Conservation (phyloP, 2,329 filamentous ascomycete species). For the Lecanoromycetidae sp. region DNA sequence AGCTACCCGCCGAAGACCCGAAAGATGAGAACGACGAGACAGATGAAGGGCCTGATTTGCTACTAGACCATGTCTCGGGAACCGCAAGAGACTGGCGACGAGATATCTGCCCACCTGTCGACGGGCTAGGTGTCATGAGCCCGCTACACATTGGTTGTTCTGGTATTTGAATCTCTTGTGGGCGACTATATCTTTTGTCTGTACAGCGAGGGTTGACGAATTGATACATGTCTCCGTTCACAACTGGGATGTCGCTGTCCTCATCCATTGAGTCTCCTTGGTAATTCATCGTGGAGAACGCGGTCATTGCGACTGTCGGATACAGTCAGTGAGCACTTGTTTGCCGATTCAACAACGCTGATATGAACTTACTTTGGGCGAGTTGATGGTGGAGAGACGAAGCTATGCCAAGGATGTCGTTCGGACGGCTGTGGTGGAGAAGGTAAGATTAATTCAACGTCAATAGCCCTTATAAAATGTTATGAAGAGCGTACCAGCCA, state of each 20-base stretch:
- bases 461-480: constrained; percentile 3
- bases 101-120: neutral
- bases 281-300: neutral
- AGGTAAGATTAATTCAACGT: neutral
- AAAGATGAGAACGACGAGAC: neutral
- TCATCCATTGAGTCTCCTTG: neutral
- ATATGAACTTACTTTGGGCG: too few species aligned
- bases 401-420: too few species aligned
- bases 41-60: neutral
- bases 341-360: too few species aligned
- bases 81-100: neutral
- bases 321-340: too few species aligned
- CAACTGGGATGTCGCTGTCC: neutral
- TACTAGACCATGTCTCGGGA: neutral
- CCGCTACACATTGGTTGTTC: neutral
- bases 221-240: neutral
- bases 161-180: neutral
- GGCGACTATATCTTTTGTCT: neutral
- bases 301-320: neutral
- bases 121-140: neutral
- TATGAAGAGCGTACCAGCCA: neutral
- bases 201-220: constrained; percentile 6
- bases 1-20: neutral
- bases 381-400: too few species aligned
- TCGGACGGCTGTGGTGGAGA: too few species aligned